Conservation (phyloP, 169 alveolate genomes). For the Plasmodium fragile region DNA sequence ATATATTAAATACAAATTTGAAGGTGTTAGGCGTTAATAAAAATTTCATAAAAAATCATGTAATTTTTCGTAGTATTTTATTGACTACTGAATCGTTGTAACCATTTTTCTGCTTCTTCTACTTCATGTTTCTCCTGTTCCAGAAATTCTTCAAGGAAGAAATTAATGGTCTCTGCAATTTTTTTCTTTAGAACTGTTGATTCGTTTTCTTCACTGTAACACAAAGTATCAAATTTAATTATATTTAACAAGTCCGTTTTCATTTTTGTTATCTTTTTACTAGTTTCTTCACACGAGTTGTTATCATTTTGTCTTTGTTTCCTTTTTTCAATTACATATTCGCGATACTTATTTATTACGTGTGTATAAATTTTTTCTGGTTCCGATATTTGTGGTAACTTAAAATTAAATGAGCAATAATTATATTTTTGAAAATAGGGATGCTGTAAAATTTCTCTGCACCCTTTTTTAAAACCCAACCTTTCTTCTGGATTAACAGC, state of each 20-base stretch:
- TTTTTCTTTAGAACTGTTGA: slow-evolving; percentile 39
- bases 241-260: slow-evolving; percentile 21
- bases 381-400: slow-evolving; percentile 39
- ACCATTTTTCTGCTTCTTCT: slow-evolving; percentile 75
- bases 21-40: neutral
- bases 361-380: slow-evolving; percentile 48
- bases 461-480: slow-evolving; percentile 78
- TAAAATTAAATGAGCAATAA: slow-evolving; percentile 42
- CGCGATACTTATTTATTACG: slow-evolving; percentile 56
- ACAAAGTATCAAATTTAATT: slow-evolving; percentile 26
- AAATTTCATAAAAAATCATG: neutral
- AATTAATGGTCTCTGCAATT: slow-evolving; percentile 40
- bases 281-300: slow-evolving; percentile 26
- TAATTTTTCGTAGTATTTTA: neutral
- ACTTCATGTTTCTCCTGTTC: slow-evolving; percentile 63
- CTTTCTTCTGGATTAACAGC: slow-evolving; percentile 80
- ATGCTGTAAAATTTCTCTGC: slow-evolving; percentile 74
- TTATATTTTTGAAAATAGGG: slow-evolving; percentile 73
- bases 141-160: slow-evolving; percentile 36
- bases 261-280: slow-evolving; percentile 12
- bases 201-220: slow-evolving; percentile 22
- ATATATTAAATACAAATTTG: neutral
- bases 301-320: slow-evolving; percentile 22
- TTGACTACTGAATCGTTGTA: slow-evolving; percentile 37
- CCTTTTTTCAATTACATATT: slow-evolving; percentile 57